Evolutionary conservation across 768 basidiomycete species (phyloP).

Genomic region (Kwoniella bestiolae): DNA sequence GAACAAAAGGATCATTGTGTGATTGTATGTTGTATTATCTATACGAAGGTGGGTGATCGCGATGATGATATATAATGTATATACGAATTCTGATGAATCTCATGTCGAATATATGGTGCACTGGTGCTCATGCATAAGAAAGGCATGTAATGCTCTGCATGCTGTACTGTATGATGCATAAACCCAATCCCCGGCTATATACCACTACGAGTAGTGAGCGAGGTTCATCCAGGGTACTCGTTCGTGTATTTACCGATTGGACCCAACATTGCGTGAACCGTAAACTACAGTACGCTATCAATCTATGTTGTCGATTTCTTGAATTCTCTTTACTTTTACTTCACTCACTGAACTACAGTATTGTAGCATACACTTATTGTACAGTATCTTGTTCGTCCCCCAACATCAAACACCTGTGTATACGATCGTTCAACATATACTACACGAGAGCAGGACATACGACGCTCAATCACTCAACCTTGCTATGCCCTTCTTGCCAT

Average conservation of each 20-base stretch:
- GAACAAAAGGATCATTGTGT: too few species aligned
- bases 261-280: too few species aligned
- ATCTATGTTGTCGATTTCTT: not conserved
- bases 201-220: too few species aligned
- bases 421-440: not conserved
- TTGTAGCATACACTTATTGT: not conserved
- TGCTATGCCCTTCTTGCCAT: not conserved
- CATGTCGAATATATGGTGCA: not conserved
- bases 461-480: not conserved
- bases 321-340: not conserved
- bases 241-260: not conserved
- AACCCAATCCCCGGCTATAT: too few species aligned
- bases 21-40: not conserved
- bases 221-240: not conserved
- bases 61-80: not conserved
- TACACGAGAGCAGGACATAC: too few species aligned
- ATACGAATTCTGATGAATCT: not conserved
- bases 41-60: not conserved
- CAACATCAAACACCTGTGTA: not conserved
- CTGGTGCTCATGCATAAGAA: not conserved
- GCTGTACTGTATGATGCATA: not conserved
- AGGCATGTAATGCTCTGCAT: not conserved
- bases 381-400: not conserved
- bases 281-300: too few species aligned
- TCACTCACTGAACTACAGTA: not conserved